A percentile compares a stretch with the other conserved stretches of the same genome.
Conservation (phyloP, 805 yeast genomes). For the Myxozyma nipponensis region DNA sequence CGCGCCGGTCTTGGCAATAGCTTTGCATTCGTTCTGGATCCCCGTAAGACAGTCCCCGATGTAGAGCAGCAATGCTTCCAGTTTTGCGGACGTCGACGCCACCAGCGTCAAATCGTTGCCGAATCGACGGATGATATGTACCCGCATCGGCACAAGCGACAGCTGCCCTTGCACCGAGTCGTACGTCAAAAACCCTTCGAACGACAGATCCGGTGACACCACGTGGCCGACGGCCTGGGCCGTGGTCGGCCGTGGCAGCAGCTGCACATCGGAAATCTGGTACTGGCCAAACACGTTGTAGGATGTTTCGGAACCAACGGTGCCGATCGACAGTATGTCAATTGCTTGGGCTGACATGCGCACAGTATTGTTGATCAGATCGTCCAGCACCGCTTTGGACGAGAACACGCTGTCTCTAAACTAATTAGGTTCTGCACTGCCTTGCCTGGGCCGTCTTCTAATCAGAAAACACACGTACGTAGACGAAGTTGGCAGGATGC, state of each 20-base stretch:
- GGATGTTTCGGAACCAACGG: background rate
- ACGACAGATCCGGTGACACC: constrained; percentile 18
- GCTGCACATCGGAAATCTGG: constrained; percentile 13
- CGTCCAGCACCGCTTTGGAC: constrained; percentile 17
- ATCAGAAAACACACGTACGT: too few species aligned
- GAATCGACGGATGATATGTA: constrained; percentile 27
- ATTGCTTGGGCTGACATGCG: constrained; percentile 4
- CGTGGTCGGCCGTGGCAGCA: constrained; percentile 10
- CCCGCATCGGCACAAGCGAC: constrained; percentile 13
- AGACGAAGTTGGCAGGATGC: constrained; percentile 11
- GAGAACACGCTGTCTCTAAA: constrained; percentile 17
- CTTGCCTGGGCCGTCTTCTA: too few species aligned
- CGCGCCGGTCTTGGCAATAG: constrained; percentile 6
- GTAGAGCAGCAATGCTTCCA: constrained; percentile 19
- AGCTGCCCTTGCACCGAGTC: background rate
- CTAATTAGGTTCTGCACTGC: too few species aligned
- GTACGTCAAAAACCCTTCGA: constrained; percentile 14
- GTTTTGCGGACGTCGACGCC: constrained; percentile 19
- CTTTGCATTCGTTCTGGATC: constrained; percentile 16
- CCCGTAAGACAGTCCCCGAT: constrained; percentile 10
- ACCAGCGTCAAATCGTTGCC: constrained; percentile 22
- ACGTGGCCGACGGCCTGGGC: constrained; percentile 5
- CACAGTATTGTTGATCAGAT: constrained; percentile 12
- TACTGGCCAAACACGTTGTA: constrained; percentile 23
- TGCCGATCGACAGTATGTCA: constrained; percentile 14